These are phyloP conservation scores for Dendrobium chrysotoxum DNA, from an alignment of 106 monocot genomes.

Conservation along the genomic window DNA sequence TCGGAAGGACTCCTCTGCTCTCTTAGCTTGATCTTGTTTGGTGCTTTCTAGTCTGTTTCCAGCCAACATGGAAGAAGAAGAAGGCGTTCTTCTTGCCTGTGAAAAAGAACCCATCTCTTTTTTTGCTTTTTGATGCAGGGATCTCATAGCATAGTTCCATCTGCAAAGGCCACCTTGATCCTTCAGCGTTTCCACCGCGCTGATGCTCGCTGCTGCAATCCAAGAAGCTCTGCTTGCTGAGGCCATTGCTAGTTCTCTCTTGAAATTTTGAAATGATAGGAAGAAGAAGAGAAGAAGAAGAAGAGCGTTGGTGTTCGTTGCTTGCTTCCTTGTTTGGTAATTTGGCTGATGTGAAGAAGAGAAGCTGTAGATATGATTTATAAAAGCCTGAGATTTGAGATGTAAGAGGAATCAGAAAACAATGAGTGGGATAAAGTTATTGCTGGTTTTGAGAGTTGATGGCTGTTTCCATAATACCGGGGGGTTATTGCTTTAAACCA, in stretches of 20 bases:
- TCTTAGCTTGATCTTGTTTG: neutral
- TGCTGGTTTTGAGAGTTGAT: too few relatives aligned
- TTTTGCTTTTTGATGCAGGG: neutral
- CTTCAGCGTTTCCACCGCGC: conserved; percentile 43
- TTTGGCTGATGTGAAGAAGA: too few relatives aligned
- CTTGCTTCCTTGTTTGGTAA: too few relatives aligned
- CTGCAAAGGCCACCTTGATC: conserved; percentile 44
- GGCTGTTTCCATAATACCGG: too few relatives aligned
- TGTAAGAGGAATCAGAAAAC: too few relatives aligned
- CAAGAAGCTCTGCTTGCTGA: conserved; percentile 14
- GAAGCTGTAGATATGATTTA: too few relatives aligned
- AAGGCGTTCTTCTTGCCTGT: neutral
- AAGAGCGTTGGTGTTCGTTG: too few relatives aligned
- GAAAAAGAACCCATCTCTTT: neutral
- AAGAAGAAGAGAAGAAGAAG: too few relatives aligned
- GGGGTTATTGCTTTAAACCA: too few relatives aligned
- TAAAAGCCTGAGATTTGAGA: too few relatives aligned
- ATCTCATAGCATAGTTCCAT: conserved; percentile 32
- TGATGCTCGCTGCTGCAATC: conserved; percentile 30
- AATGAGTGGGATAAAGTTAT: too few relatives aligned
- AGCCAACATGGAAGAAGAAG: neutral
- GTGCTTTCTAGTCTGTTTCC: neutral
- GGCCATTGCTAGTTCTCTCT: neutral
- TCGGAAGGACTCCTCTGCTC: neutral
- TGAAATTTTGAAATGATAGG: too few relatives aligned